phyloP scores from a whole-genome alignment of 768 basidiomycete species.

The Serendipita sp. region DNA sequence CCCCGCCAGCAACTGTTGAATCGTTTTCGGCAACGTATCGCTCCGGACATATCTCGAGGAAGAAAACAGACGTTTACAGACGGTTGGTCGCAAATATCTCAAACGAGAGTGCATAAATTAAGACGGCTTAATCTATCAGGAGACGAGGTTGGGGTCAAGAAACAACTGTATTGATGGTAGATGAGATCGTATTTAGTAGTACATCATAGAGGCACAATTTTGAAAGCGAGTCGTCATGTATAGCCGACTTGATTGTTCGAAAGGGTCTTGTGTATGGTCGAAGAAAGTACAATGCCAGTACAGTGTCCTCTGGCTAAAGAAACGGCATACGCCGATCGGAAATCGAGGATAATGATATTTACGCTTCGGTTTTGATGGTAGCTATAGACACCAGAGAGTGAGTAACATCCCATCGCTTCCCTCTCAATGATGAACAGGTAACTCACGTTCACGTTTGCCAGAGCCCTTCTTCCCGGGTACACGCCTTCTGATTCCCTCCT shows the following conservation, averaged over 20 bases:
- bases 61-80: neutral
- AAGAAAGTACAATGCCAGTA: too few species aligned
- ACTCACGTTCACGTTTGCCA: constrained; percentile 16
- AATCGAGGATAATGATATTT: neutral
- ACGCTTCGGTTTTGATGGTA: constrained; percentile 14
- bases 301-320: too few species aligned
- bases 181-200: neutral
- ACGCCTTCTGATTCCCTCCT: constrained; percentile 23
- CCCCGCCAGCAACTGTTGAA: neutral
- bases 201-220: neutral
- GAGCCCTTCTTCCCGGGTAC: constrained; percentile 11
- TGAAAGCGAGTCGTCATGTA: neutral
- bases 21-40: neutral
- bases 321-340: too few species aligned
- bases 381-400: constrained; percentile 3
- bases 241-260: neutral
- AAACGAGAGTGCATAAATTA: neutral
- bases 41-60: neutral
- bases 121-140: neutral
- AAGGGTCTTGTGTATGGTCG: too few species aligned
- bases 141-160: neutral
- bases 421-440: too few species aligned
- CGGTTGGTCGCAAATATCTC: neutral
- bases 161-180: neutral
- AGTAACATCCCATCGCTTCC: neutral